Base-by-base conservation (phyloP, 495 filamentous ascomycete genomes). In the Tuber magnatum region DNA sequence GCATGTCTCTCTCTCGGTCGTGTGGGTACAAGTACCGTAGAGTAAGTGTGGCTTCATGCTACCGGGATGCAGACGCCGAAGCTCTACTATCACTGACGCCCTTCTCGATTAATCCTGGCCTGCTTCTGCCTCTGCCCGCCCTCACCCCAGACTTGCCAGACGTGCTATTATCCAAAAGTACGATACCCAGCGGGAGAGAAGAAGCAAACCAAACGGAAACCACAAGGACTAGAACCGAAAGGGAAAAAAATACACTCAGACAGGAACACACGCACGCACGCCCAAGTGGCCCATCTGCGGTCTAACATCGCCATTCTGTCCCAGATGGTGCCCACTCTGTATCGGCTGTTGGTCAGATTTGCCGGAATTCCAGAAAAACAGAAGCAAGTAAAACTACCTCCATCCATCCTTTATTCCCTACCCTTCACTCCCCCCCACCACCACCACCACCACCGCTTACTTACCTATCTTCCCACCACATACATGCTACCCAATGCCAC, bases 61-160 rank as follows among this genome's bases (percentile, higher is more conserved):
- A 61, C 28, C n/a, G 12, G 51, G n/a, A 61, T 5, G n/a, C 51
- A 61, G 51, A 20, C 56, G 56, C 14, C 28, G 14, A 65, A 65
- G 0, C 51, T 35, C 56, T 35, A 69, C 71, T 65, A 56, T 70
- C 42, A 40, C 38, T 69, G 56, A 73, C 71, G 38, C 75, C 71
- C 28, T 74, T 74, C 44, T 73, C 71, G 20, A 76, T 74, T 69
- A 38, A 68, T 74, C 75, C 75, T 76, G 42, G 28, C 56, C 56
- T 32, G 8, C 56, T 65, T 18, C 56, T 20, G 14, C 56, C 32
- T 51, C 46, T 35, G 56, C 14, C 28, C 56, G 32, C 18, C 56
- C 56, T 35, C 35, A 65, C 56, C 28, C 56, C 14, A 65, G 56
- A 14, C 56, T 18, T 35, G 56, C 28, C 28, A 35, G 56, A 35